Conservation (phyloP, 345 rosid species). For the Camelina hispida region DNA sequence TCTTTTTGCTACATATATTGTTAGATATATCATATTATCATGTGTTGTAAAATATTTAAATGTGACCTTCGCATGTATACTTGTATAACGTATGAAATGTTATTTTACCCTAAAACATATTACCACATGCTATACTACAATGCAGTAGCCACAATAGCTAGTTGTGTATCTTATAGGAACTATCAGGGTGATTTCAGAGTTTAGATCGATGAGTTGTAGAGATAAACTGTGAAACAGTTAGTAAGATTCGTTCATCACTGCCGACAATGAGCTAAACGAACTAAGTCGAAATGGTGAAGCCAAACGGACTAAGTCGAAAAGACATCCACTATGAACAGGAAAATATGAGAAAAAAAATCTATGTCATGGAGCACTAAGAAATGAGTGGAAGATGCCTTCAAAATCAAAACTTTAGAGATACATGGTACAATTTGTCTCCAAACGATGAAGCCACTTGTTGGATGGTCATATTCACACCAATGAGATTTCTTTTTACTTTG, state of each 20-base stretch:
- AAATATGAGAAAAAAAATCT: background rate
- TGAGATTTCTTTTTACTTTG: conserved; percentile 20
- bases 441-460: conserved; percentile 43
- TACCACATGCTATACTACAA: background rate
- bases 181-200: background rate
- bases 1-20: background rate
- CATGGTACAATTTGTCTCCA: conserved; percentile 45
- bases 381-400: conserved; percentile 36
- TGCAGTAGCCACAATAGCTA: background rate
- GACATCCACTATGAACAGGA: conserved; percentile 11
- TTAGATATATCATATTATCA: background rate
- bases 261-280: background rate
- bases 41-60: conserved; percentile 10
- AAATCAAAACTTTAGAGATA: conserved; percentile 25
- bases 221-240: background rate
- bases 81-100: background rate
- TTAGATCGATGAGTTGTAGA: background rate
- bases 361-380: conserved; percentile 38
- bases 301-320: background rate
- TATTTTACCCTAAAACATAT: background rate
- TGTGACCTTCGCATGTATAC: background rate
- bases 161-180: background rate
- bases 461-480: conserved; percentile 37
- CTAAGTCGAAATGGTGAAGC: conserved; percentile 1
- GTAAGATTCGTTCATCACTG: background rate